These are phyloP conservation scores for Nasturtium officinale DNA, from an alignment of 345 rosid species.

Conservation along the genomic window DNA sequence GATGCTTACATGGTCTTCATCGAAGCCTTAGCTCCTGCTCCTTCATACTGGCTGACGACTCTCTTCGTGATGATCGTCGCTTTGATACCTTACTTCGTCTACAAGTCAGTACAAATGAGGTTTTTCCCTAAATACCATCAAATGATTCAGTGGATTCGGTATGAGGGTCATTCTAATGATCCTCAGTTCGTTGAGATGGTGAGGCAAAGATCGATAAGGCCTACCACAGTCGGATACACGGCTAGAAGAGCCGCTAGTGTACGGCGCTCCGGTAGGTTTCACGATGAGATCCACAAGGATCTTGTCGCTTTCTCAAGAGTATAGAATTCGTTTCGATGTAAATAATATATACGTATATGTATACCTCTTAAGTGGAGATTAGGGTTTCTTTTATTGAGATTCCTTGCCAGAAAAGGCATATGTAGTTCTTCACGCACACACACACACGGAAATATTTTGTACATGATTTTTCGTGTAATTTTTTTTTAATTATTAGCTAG, in stretches of 20 bases:
- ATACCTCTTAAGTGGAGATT: conserved; percentile 16
- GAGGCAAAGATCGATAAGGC: conserved; percentile 73
- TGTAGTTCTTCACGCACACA: conserved; percentile 12
- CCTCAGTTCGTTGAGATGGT: conserved; percentile 75
- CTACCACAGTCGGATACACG: conserved; percentile 78
- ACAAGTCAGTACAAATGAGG: conserved; percentile 69
- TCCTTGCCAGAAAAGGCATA: conserved; percentile 23
- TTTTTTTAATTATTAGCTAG: background rate
- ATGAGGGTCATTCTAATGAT: conserved; percentile 68
- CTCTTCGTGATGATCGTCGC: conserved; percentile 59
- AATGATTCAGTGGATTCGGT: conserved; percentile 88
- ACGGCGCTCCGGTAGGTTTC: conserved; percentile 41
- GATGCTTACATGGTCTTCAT: conserved; percentile 84
- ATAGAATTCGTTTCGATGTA: conserved; percentile 15
- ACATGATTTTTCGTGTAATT: background rate
- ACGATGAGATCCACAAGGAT: conserved; percentile 37
- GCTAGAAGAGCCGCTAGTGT: conserved; percentile 51
- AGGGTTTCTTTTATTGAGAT: conserved; percentile 21
- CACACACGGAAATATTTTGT: conserved; percentile 27
- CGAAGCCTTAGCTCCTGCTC: conserved; percentile 89
- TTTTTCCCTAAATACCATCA: conserved; percentile 88
- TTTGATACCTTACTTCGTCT: conserved; percentile 72
- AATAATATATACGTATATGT: conserved; percentile 16
- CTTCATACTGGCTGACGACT: conserved; percentile 70
- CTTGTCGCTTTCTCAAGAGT: conserved; percentile 26